phyloP scores from a whole-genome alignment of 345 rosid species.

The Melaleuca alternifolia region DNA sequence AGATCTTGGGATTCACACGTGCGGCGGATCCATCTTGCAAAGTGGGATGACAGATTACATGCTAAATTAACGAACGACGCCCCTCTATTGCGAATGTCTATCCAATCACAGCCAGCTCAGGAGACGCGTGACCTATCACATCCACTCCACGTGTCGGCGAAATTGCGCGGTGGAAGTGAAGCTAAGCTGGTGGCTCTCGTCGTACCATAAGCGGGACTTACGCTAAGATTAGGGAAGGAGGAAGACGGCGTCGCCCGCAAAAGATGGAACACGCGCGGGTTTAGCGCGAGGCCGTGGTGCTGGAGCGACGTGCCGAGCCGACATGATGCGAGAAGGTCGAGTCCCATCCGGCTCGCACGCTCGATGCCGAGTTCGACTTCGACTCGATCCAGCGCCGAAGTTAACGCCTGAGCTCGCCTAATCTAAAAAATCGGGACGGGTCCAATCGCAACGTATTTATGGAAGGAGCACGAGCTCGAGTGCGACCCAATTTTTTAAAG shows the following conservation, averaged over 20 bases:
- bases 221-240: neutral
- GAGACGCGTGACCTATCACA: too few relatives aligned
- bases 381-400: too few relatives aligned
- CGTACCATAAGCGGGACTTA: neutral
- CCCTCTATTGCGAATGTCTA: too few relatives aligned
- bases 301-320: neutral
- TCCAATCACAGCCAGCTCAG: neutral
- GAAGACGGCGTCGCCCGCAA: neutral
- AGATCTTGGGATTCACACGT: neutral
- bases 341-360: fast-evolving
- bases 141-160: neutral
- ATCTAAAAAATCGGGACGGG: too few relatives aligned
- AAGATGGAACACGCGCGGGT: neutral
- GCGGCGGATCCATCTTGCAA: neutral
- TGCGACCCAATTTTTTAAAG: too few relatives aligned
- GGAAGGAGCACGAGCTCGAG: too few relatives aligned
- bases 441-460: too few relatives aligned
- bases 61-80: too few relatives aligned
- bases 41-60: neutral
- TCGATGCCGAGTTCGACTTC: neutral
- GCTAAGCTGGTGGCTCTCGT: neutral
- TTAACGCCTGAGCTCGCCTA: too few relatives aligned
- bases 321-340: neutral
- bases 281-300: fast-evolving
- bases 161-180: neutral